These are phyloP conservation scores for Castanea sativa DNA, from an alignment of 306 rosid genomes.

Conservation along the genomic window DNA sequence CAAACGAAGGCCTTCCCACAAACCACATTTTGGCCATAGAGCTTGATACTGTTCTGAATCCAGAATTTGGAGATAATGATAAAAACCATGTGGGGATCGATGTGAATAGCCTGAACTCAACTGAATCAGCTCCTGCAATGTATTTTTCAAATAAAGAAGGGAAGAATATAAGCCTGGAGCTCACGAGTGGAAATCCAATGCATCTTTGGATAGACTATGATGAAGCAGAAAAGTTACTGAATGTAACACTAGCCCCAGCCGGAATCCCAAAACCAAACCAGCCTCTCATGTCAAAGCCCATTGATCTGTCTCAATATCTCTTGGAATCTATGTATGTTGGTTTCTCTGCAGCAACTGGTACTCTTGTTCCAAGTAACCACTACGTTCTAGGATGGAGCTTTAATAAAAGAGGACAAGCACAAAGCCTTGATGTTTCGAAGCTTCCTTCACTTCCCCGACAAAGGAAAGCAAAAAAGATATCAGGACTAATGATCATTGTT, in stretches of 20 bases:
- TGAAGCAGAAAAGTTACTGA: background rate
- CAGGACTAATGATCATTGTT: background rate
- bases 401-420: conserved; percentile 27
- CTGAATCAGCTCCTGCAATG: background rate
- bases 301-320: background rate
- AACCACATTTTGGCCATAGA: conserved; percentile 39
- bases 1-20: background rate
- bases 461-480: background rate
- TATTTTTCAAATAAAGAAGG: conserved; percentile 3
- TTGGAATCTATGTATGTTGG: conserved; percentile 34
- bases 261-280: conserved; percentile 7
- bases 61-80: background rate
- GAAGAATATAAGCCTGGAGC: conserved; percentile 3
- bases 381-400: conserved; percentile 40
- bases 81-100: conserved; percentile 32
- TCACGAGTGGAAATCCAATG: conserved; percentile 22
- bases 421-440: background rate
- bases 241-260: conserved; percentile 22
- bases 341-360: conserved; percentile 32
- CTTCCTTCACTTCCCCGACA: conserved; percentile 9
- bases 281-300: conserved; percentile 20
- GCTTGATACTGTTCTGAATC: background rate
- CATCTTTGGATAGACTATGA: conserved; percentile 3
- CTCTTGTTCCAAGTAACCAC: background rate
- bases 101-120: conserved; percentile 24